Percentiles rank a stretch among this genome's conserved stretches.
These are phyloP conservation scores for Solanum virginianum DNA, from an alignment of 257 asterid species.

Conservation along the genomic window DNA sequence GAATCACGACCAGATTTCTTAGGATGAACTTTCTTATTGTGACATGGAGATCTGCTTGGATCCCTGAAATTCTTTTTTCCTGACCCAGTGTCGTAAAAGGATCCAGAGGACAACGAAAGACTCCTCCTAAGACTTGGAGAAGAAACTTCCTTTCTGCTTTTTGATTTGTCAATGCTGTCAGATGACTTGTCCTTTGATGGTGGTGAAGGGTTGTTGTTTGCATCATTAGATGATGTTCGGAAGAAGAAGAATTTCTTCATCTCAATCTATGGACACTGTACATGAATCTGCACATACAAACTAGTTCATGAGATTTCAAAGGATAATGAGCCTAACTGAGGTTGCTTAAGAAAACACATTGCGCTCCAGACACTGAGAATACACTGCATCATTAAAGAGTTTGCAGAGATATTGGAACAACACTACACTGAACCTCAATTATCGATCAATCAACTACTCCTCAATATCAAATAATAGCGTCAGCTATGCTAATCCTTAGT, in stretches of 20 bases:
- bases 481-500: not conserved
- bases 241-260: conserved; percentile 94
- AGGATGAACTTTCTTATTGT: conserved; percentile 29
- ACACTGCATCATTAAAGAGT: not conserved
- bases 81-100: conserved; percentile 36
- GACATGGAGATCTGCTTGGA: conserved; percentile 48
- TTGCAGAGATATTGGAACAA: not conserved
- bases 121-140: conserved; percentile 77
- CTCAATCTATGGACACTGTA: conserved; percentile 14
- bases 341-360: not conserved
- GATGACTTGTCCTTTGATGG: conserved; percentile 47
- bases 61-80: conserved; percentile 21
- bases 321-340: not conserved
- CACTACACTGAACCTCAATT: not conserved
- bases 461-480: not conserved
- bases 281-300: conserved; percentile 6
- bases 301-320: not conserved
- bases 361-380: not conserved
- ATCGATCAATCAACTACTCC: not conserved
- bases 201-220: conserved; percentile 35
- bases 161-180: conserved; percentile 27
- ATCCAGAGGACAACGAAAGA: conserved; percentile 74
- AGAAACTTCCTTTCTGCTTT: conserved; percentile 29
- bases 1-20: conserved; percentile 40
- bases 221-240: conserved; percentile 45